Base-by-base conservation (phyloP, 768 basidiomycete genomes). In the Crepidotus variabilis region DNA sequence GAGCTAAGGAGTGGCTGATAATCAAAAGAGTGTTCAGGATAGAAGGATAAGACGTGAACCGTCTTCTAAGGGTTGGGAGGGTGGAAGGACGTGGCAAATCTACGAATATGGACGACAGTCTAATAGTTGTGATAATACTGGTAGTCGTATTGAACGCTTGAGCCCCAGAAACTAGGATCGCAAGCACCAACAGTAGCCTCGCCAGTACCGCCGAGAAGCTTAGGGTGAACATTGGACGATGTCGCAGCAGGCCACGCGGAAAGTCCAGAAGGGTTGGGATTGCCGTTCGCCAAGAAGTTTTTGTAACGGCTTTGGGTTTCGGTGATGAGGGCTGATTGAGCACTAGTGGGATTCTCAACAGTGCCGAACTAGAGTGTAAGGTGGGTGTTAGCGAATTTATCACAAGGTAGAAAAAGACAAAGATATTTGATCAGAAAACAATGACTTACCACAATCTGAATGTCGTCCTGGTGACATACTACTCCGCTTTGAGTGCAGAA, bases 391-490 rank as follows among this genome's bases (percentile, higher is more conserved):
- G 45, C 24, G 10, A 45, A 39, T 22, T 45, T 16, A 35, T 33
- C 33, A 33, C 49, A 39, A 45, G 13, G 28, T 43, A 60, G 52
- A 36, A 39, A 51, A 8, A 56, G 23, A 47, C 43, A 39, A 43
- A 46, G 43, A 36, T 57, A 28, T 33, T 18, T 52, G 54, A 46
- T 6, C 46, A 47, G 49, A 52, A 28, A 54, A 36, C 24, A 14
- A 32, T 43, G 46, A 79, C 85, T 57, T 71, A 87, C 87, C 57
- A 92, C 80, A 66, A 89, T 85, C 73, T 86, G 72, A 57, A 92
- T 92, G 64, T 93, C 91, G 66, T 92, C 90, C 67, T 91, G 80
- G 67, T 91, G 90, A 70, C 90, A 92, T 36, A 90, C 85, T 32
- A 72, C 69, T 34, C 84, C 85, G 28, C 74, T 34, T 60, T 77